Base-by-base conservation (phyloP, 176 grass and related monocot genomes). In the Saccharum officinarum region DNA sequence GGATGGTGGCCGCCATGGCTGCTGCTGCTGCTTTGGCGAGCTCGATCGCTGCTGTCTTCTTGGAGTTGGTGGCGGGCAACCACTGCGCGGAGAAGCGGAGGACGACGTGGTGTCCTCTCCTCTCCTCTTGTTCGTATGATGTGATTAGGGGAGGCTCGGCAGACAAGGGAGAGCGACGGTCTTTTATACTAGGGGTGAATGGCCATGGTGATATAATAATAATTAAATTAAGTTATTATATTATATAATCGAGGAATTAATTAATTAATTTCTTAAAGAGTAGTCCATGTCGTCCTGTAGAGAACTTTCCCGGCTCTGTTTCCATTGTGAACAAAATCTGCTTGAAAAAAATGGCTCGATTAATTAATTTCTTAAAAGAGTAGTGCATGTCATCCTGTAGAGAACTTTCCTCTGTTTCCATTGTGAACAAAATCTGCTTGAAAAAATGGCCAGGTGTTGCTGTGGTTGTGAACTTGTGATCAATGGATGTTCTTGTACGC, bases 21-120 rank as follows among this genome's bases (percentile, higher is more conserved):
- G n/a, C 63, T 33, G 50, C 40, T 26, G 36, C 36, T 38, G 36
- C 36, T 37, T 37, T 71, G 23, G 44, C 14, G 23, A 40, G 82
- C 60, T 59, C 54, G 20, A 63, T n/a, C 3, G 8, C 60, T 3
- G 23, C 61, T 12, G 25, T 76, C 33, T 17, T 64, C 2, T 37
- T 62, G 83, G 57, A 33, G 84, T 62, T 87, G 88, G 82, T 46
- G 80, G 79, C 13, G 45, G 34, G 22, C 80, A 71, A 77, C 61
- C 9, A 1, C 49, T 52, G 18, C 52, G 8, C 73, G 26, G 26
- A 31, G 62, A 63, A 36, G 82, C 45, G 79, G 22, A 25, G n/a
- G 16, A 67, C 50, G 83, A 67, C 75, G 83, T 78, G 83, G 75
- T 85, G 36, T 54, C 74, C 83, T 85, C 73, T 54, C 62, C 33